These are phyloP conservation scores for Xylaria multiplex DNA, from an alignment of 2,329 filamentous ascomycete species.

Conservation along the genomic window DNA sequence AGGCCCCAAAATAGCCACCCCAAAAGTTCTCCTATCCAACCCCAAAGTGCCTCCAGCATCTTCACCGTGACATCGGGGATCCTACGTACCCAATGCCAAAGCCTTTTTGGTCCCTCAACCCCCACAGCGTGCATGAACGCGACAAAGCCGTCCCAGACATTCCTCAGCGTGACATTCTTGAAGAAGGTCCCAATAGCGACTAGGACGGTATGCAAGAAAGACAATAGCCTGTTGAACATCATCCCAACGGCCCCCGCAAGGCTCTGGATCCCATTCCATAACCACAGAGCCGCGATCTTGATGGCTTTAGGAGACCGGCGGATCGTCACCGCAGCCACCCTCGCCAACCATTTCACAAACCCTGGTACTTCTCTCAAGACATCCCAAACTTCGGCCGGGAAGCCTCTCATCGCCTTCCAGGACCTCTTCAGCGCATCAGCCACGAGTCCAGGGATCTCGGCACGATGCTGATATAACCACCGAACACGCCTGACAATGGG, in stretches of 20 bases:
- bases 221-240: constrained; percentile 6
- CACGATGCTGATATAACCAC: background rate
- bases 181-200: constrained; percentile 6
- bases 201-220: constrained; percentile 4
- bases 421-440: background rate
- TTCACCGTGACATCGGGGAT: background rate
- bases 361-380: background rate
- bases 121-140: constrained; percentile 7
- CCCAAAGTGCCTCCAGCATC: constrained; percentile 15
- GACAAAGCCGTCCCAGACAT: constrained; percentile 10
- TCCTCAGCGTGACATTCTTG: constrained; percentile 5
- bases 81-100: constrained; percentile 11
- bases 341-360: background rate
- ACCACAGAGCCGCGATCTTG: background rate
- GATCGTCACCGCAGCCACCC: no score
- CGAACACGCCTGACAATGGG: background rate
- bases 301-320: background rate
- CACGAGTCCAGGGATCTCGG: background rate
- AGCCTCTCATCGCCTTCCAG: background rate
- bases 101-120: background rate
- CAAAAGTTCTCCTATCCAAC: background rate
- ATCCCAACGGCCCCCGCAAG: background rate
- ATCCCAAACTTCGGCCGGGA: background rate
- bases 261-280: background rate
- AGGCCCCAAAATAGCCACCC: background rate